phyloP scores from a whole-genome alignment of 495 filamentous ascomycete genomes.

The Penicillium manginii region DNA sequence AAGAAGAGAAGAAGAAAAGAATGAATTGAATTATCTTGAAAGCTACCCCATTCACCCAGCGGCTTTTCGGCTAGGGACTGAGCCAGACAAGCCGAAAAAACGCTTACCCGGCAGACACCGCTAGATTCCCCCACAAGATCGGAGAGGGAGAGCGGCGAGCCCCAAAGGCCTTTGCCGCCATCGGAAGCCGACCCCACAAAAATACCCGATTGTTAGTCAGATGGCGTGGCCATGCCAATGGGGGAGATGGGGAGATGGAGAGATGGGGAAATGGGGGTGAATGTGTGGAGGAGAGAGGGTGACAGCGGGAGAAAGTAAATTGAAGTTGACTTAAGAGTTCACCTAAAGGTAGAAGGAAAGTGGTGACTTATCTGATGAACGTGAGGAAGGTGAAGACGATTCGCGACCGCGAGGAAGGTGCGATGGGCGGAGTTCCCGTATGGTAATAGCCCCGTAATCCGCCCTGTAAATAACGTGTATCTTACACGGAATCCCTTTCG shows the following conservation, averaged over 20 bases:
- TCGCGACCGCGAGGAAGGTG: neutral
- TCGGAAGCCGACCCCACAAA: conserved; percentile 26
- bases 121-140: conserved; percentile 18
- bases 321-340: no score
- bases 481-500: conserved; percentile 1
- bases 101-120: conserved; percentile 22
- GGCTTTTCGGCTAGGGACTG: conserved; percentile 23
- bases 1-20: conserved; percentile 10
- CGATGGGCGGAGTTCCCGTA: neutral
- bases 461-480: neutral
- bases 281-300: neutral
- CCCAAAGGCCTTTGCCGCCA: conserved; percentile 25
- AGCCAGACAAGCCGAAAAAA: conserved; percentile 28
- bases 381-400: neutral
- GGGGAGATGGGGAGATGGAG: neutral
- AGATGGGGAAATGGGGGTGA: neutral
- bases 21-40: conserved; percentile 15
- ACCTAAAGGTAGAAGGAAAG: no score
- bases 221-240: neutral
- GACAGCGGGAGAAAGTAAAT: neutral
- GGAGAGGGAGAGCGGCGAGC: conserved; percentile 12
- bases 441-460: neutral
- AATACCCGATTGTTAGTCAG: neutral
- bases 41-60: conserved; percentile 11
- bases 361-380: neutral